These are phyloP conservation scores for Solanum stenotomum DNA, from an alignment of 257 asterid genomes.

Conservation along the genomic window DNA sequence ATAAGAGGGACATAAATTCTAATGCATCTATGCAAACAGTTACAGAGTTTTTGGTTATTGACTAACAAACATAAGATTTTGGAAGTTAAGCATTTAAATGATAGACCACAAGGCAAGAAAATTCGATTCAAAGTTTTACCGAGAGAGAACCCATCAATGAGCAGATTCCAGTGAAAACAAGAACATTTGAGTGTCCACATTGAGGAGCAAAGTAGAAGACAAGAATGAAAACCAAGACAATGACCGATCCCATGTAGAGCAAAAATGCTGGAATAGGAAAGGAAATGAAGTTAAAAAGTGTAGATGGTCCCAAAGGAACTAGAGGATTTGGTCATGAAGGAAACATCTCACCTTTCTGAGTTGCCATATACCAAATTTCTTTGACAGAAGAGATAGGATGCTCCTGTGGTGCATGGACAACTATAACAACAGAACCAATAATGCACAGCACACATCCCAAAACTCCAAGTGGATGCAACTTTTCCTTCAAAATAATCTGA, in stretches of 20 bases:
- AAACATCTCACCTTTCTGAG: slow-evolving; percentile 45
- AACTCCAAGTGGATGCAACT: slow-evolving; percentile 59
- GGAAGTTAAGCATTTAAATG: not conserved
- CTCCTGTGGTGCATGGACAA: slow-evolving; percentile 79
- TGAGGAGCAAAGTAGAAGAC: slow-evolving; percentile 69
- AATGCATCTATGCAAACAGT: not conserved
- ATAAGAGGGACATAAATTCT: not conserved
- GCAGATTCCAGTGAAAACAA: slow-evolving; percentile 76
- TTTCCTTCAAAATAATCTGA: slow-evolving; percentile 67
- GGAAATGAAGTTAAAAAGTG: slow-evolving; percentile 14
- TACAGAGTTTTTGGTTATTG: not conserved
- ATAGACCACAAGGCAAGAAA: not conserved
- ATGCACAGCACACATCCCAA: slow-evolving; percentile 80
- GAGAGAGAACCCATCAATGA: slow-evolving; percentile 93
- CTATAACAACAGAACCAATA: slow-evolving; percentile 69
- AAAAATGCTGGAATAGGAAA: slow-evolving; percentile 51
- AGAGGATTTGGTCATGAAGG: not conserved
- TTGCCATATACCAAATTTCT: slow-evolving; percentile 80
- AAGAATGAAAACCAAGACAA: slow-evolving; percentile 68
- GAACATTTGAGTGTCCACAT: slow-evolving; percentile 65
- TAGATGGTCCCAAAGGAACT: not conserved
- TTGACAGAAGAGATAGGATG: slow-evolving; percentile 57
- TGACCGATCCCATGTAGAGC: slow-evolving; percentile 71
- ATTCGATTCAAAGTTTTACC: slow-evolving; percentile 23
- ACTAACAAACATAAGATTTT: not conserved